A percentile compares a stretch with the other conserved stretches of the same genome.
Evolutionary conservation across 441 rosid species (phyloP).

Genomic region (Raphanus hybrid): DNA sequence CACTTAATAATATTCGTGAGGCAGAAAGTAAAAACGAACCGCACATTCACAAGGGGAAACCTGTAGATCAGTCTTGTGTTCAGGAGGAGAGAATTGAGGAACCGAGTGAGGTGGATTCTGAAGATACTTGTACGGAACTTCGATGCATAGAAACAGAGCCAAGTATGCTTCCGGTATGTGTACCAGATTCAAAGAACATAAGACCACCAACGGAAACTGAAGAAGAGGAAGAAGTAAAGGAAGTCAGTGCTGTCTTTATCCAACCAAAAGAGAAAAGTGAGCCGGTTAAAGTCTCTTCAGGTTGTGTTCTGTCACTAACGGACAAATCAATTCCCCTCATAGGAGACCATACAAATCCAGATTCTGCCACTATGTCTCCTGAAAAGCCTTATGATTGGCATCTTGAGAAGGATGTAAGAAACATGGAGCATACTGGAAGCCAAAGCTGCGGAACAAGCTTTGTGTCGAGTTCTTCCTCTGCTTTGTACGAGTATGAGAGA

Average conservation of each 20-base stretch:
- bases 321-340: constrained; percentile 39
- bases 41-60: constrained; percentile 38
- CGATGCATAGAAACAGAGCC: constrained; percentile 58
- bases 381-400: constrained; percentile 50
- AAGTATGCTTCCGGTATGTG: constrained; percentile 34
- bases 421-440: constrained; percentile 41
- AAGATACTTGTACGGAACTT: constrained; percentile 62
- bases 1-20: constrained; percentile 36
- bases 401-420: constrained; percentile 52
- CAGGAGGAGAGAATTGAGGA: constrained; percentile 45
- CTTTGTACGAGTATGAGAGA: constrained; percentile 49
- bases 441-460: constrained; percentile 67
- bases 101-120: constrained; percentile 53
- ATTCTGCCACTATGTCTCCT: constrained; percentile 38
- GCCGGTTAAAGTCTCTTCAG: constrained; percentile 34
- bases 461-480: constrained; percentile 42
- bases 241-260: constrained; percentile 36
- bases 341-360: constrained; percentile 29
- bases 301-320: constrained; percentile 47
- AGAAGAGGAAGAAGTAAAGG: constrained; percentile 43
- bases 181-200: constrained; percentile 43
- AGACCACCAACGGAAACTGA: constrained; percentile 45
- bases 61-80: constrained; percentile 34
- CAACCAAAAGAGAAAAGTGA: constrained; percentile 44
- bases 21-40: constrained; percentile 36